These are phyloP conservation scores for Musa schizocarpa DNA, from an alignment of 176 grass and related monocot genomes.

Conservation along the genomic window DNA sequence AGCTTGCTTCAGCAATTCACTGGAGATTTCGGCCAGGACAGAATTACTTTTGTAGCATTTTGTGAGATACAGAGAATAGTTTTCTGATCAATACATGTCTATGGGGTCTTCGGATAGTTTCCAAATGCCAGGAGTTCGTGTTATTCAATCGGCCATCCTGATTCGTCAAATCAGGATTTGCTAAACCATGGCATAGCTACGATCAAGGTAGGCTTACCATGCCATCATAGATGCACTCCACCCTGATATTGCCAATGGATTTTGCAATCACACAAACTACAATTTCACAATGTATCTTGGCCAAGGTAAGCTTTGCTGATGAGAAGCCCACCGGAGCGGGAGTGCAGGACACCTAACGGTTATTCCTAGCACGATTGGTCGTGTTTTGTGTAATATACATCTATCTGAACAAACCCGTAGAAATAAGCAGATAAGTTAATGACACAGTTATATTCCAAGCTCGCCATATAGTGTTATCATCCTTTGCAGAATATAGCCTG, in stretches of 20 bases:
- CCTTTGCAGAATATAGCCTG: too few species aligned
- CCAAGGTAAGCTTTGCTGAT: neutral
- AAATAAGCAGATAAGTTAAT: neutral
- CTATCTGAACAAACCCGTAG: neutral
- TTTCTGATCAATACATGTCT: neutral
- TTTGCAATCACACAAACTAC: neutral
- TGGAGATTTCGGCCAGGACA: slow-evolving; percentile 24
- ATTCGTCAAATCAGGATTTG: slow-evolving; percentile 3
- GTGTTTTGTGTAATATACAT: neutral
- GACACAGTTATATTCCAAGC: neutral
- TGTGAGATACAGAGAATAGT: neutral
- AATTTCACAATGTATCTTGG: neutral
- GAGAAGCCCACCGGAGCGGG: neutral
- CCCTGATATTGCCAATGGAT: neutral
- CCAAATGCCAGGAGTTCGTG: neutral
- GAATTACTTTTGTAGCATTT: neutral
- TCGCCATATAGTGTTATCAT: too few species aligned
- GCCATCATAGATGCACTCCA: neutral
- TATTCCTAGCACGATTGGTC: neutral
- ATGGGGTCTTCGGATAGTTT: neutral
- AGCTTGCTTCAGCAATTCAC: slow-evolving; percentile 30
- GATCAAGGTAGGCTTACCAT: neutral
- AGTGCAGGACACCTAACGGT: neutral
- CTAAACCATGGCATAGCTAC: neutral
- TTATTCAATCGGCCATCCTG: neutral